Evolutionary conservation across 1,139 yeast species (phyloP), one percentile per base, ranked within the genome.

Genomic region (Candida glucosophila): DNA sequence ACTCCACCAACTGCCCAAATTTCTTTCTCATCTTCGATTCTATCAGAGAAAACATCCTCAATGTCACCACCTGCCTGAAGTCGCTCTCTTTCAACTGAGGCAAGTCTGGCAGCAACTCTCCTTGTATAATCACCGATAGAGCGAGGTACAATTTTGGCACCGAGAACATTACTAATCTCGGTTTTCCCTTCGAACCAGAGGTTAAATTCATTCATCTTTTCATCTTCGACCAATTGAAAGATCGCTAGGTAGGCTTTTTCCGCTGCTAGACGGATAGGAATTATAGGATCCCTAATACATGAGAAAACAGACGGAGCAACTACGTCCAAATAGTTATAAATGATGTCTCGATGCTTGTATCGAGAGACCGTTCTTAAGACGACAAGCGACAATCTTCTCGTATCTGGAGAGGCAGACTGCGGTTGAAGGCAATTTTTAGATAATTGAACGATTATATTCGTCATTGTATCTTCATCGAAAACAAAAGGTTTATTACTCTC

Each of bases 181-280:
- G 38, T 32, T 10, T 44, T 46, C 6, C 14, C 19, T 4, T 42
- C 47, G 31, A 62, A 58, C 95, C 95, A 90, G 9, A 46, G 41
- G 26, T 68, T 69, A 56, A 83, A 83, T 15, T 53, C 47, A 1
- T 39, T 51, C 55, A 70, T 56, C n/a, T 66, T 63, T n/a, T 58
- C 68, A 33, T 83, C 90, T 21, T 79, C 86, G 15, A 83, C 77
- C 37, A 88, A 59, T 29, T 69, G 63, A 49, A 86, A 77, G 12
- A 85, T 52, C 2, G 86, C 73, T 41, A 88, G 53, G 49, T 70
- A 88, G 1, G 95, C 88, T 59, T 85, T 85, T 51, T 90, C 98
- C 4, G 95, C 95, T 1, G 97, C 96, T 35, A 90, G 66, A 45
- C 86, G 86, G 40, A 90, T 79, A 4, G 98, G 97, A 42, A 90